Percentiles rank a stretch among this genome's conserved stretches.
Conservation (phyloP, 306 rosid genomes). For the Gillenia trifoliata region DNA sequence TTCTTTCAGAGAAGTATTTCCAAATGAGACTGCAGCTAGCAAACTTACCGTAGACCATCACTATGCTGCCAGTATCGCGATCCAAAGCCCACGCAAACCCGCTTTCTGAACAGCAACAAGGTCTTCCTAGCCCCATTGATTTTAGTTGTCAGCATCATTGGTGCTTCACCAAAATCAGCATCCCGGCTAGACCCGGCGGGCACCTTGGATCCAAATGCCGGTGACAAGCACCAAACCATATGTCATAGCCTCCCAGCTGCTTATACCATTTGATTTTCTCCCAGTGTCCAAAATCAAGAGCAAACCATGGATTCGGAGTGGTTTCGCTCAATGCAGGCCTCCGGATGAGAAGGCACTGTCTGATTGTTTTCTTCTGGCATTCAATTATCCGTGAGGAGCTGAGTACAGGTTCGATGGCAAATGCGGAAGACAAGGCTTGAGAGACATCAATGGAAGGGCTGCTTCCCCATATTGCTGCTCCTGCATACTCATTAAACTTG, state of each 20-base stretch:
- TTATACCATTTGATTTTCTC: slow-evolving; percentile 40
- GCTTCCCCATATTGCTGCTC: slow-evolving; percentile 75
- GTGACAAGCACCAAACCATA: slow-evolving; percentile 49
- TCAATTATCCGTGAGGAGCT: slow-evolving; percentile 33
- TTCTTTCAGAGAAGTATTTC: no score
- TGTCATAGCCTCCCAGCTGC: slow-evolving; percentile 71
- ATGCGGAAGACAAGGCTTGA: slow-evolving; percentile 44
- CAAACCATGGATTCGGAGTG: slow-evolving; percentile 53
- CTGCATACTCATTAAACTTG: slow-evolving; percentile 32
- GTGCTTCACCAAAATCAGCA: slow-evolving; percentile 63
- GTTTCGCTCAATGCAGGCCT: slow-evolving; percentile 50
- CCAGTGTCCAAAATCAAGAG: slow-evolving; percentile 56
- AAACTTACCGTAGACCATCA: slow-evolving; percentile 41
- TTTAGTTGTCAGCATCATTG: slow-evolving; percentile 39
- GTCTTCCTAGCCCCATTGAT: slow-evolving; percentile 33
- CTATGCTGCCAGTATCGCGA: slow-evolving; percentile 38
- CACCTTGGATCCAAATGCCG: slow-evolving; percentile 37
- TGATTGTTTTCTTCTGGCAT: slow-evolving; percentile 53
- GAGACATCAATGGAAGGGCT: slow-evolving; percentile 56
- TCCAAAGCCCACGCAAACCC: slow-evolving; percentile 67
- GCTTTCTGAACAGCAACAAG: slow-evolving; percentile 62
- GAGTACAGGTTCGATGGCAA: slow-evolving; percentile 56
- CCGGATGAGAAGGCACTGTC: slow-evolving; percentile 31
- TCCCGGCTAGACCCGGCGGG: slow-evolving; percentile 49
- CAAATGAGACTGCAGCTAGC: background rate